Evolutionary conservation across 371 early-diverging fungal species (phyloP), one percentile per base, ranked within the genome.

Genomic region (Haplosporangium sp.): DNA sequence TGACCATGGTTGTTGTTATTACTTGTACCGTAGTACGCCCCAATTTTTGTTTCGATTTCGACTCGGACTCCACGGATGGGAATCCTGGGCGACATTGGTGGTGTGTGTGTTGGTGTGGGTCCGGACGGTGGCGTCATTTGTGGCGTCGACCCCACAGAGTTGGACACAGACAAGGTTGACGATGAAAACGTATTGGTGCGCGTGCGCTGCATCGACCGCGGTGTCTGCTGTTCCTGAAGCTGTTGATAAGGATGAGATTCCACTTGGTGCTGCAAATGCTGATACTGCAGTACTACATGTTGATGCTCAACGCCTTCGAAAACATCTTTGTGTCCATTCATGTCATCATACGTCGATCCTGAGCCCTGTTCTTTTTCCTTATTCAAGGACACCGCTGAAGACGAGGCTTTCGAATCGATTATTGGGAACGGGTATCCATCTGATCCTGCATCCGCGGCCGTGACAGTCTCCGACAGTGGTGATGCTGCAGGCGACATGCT

Each of bases 391-490:
- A n/a, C 46, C 20, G 55, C 38, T 18, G 20, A 23, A 42, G 18
- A 42, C 36, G 48, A 56, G 55, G n/a, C 46, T 21, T 18, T 43
- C 18, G 69, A 48, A 14, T n/a, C 45, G 36, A 51, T 18, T 23
- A 7, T 48, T 18, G 74, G 74, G 57, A 74, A 74, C 21, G 68
- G 69, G 43, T 64, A 68, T 47, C 56, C 74, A 23, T 46, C 37
- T 13, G 45, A 36, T 29, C 29, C 29, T 29, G 29, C 29, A 29
- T 29, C 29, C 29, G 29, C 29, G 37, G 47, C 20, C 10, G 5
- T 9, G 21, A 5, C 37, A 36, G 29, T 59, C 18, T 59, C 59
- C 8, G 60, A 23, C 6, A 53, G 45, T 14, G 55, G 55, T 16
- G 50, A 52, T 18, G 18, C 55, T 20, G 29, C 40, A 5, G 62